Evolutionary conservation across 1,139 yeast species (phyloP), one percentile per base, ranked within the genome.

Genomic region (Zygosaccharomyces pseudobailii): DNA sequence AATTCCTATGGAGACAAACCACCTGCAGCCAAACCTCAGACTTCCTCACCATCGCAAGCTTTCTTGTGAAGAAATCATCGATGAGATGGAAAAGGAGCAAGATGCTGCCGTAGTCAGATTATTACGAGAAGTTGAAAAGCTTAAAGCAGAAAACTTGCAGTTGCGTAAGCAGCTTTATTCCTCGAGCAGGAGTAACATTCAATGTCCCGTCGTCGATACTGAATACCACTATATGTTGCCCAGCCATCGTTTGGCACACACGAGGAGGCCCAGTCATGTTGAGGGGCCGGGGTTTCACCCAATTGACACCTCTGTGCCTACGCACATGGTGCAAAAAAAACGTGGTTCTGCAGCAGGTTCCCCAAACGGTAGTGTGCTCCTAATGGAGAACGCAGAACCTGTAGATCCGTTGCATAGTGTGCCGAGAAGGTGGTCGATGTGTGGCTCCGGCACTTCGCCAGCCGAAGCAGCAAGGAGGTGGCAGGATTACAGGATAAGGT

Each of bases 11-110:
- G 41, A 38, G 9, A 38, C 19, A 24, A 38, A 27, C 4, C 49
- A 48, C 38, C 24, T 48, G 30, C 51, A 46, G 20, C 51, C 51
- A 20, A 40, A 45, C 43, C 40, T 43, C 31, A 44, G 41, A 43
- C 24, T 48, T 24, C 25, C 38, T 34, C 47, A 42, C 7, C 47
- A 49, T 36, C 51, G 61, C 42, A 52, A 57, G 35, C 48, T 60
- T 10, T 59, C 65, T 4, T 51, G 61, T 27, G 82, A 76, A 40
- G 78, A 77, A 51, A 71, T 78, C 34, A 74, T 81, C 41, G 83
- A 80, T 60, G 68, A 75, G 47, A 79, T 82, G 85, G 87, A 82
- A 58, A 73, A 80, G 48, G 87, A 82, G 58, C 87, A 82, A 59
- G 87, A 82, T 56, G 84, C 82, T 3, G 78, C 80, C 32, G 87